Conservation (phyloP, 805 yeast genomes). For the Jamesozyma hellenica region DNA sequence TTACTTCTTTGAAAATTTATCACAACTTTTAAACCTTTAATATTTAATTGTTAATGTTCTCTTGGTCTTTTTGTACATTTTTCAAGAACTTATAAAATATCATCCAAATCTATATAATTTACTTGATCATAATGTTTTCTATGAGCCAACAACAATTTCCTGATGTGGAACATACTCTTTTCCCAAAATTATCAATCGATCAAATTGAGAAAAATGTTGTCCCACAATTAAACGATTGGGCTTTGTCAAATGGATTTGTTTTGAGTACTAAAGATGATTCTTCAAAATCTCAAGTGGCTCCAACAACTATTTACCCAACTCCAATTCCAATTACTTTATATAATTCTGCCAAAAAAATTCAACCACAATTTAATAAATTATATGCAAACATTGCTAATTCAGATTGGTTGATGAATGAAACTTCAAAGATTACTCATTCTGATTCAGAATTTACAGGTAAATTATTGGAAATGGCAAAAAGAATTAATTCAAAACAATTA, state of each 20-base stretch:
- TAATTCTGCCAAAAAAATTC: constrained; percentile 55
- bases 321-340: constrained; percentile 69
- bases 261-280: constrained; percentile 60
- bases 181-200: constrained; percentile 24
- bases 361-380: constrained; percentile 57
- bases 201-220: constrained; percentile 27
- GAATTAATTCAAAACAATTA: constrained; percentile 46
- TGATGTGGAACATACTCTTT: constrained; percentile 7
- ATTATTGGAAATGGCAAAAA: constrained; percentile 35
- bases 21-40: no score
- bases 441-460: constrained; percentile 78
- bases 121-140: background rate
- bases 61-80: no score
- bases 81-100: no score
- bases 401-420: constrained; percentile 52
- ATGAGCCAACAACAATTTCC: background rate
- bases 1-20: no score
- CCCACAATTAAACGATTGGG: constrained; percentile 58
- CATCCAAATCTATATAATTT: no score
- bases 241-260: constrained; percentile 68
- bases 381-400: constrained; percentile 58
- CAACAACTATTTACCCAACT: constrained; percentile 84
- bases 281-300: constrained; percentile 50
- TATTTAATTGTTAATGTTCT: no score
- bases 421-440: constrained; percentile 43